Base-by-base conservation (phyloP, 495 filamentous ascomycete species). In the Tetracladium setigerum region DNA sequence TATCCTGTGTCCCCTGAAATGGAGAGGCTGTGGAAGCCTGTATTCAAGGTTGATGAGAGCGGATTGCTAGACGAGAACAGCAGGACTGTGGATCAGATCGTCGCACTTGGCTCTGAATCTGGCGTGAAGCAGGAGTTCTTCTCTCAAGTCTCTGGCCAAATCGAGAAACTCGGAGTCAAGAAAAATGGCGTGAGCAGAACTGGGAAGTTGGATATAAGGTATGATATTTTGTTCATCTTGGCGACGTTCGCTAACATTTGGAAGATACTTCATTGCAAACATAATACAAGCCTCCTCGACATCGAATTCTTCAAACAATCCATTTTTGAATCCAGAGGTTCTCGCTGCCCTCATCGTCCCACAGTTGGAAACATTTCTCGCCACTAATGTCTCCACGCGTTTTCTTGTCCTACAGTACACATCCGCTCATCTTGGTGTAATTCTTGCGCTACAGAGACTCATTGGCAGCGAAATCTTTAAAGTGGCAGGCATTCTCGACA, bases 91-190 rank as follows among this genome's bases (percentile, higher is more conserved):
- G 60, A 62, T 49, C 54, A 56, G 38, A 58, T 62, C 13, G 30
- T 62, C 33, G 57, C 57, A 30, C 32, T 62, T 9, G 60, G 60
- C 8, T 57, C 37, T 40, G 60, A 60, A 41, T 53, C 49, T 38
- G 57, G 60, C 4, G 60, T 62, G 9, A 53, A 53, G 11, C 47
- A 49, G 34, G 57, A 54, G 6, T 46, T 60, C 30, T 58, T 52
- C 32, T 13, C 31, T 15, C 49, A 55, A 33, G 50, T 62, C 9
- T 56, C 46, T 13, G 57, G 53, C 2, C 54, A 54, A 24, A 49
- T 62, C 22, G 60, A 60, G 33, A 44, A 38, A 44, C 46, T 62
- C 6, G 60, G 60, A 18, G 54, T 30, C 10, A 57, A 58, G 39
- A 55, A 40, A 44, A 44, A 53, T 14, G 60, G 60, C 4, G 10